Evolutionary conservation across 2,329 filamentous ascomycete species (phyloP).

Genomic region (Fusarium sacchari): DNA sequence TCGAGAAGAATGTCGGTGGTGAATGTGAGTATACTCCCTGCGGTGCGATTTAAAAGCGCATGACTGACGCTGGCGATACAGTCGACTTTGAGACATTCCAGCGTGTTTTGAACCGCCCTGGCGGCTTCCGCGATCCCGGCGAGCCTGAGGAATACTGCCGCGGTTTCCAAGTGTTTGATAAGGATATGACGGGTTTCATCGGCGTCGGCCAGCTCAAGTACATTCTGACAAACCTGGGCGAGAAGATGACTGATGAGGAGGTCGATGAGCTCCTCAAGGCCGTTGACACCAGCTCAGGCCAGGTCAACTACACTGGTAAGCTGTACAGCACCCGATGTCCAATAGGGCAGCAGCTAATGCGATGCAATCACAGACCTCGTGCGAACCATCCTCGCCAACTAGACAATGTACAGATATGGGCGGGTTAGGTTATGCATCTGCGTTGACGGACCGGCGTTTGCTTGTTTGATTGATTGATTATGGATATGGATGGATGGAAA

Average conservation of each 20-base stretch:
- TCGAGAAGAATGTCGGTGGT: constrained; percentile 88
- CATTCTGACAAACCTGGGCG: constrained; percentile 95
- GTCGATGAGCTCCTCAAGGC: constrained; percentile 99
- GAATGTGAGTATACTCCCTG: constrained; percentile 77
- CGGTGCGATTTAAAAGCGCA: neutral
- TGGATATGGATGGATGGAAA: constrained; percentile 38
- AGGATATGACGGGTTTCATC: constrained; percentile 98
- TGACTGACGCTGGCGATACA: constrained; percentile 50
- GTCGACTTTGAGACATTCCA: constrained; percentile 98
- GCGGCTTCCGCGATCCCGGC: constrained; percentile 97
- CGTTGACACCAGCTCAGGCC: constrained; percentile 92
- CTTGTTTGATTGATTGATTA: constrained; percentile 47
- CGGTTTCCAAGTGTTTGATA: constrained; percentile 99
- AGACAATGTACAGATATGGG: constrained; percentile 44
- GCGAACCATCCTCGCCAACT: constrained; percentile 88
- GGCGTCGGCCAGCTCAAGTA: constrained; percentile 98
- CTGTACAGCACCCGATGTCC: neutral
- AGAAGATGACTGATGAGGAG: constrained; percentile 99
- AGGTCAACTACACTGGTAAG: constrained; percentile 95
- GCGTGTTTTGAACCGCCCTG: constrained; percentile 95
- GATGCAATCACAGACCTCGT: constrained; percentile 71
- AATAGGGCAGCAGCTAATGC: neutral
- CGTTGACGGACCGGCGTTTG: constrained; percentile 48
- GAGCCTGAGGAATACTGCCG: constrained; percentile 98
- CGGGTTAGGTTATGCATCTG: constrained; percentile 47